Evolutionary conservation across 345 rosid species (phyloP), one percentile per base, ranked within the genome.

Genomic region (Iberis pinnata): DNA sequence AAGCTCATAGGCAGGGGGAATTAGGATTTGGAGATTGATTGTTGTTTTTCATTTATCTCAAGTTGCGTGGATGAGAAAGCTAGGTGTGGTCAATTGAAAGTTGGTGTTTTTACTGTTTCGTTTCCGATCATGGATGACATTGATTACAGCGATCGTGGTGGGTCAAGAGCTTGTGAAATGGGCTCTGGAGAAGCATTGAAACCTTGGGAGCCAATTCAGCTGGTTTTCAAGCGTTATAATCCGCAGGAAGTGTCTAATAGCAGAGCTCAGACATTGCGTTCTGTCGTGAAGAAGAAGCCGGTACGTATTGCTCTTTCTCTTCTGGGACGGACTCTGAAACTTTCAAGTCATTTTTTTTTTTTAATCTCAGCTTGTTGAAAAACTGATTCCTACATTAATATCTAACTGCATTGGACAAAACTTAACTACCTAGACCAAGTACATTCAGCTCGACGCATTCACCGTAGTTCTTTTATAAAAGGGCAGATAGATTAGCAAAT

Each of bases 201-300:
- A 0, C 38, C 60, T 13, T 88, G 96, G 97, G 70, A 58, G 74
- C 97, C 97, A 8, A 73, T 68, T 70, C 83, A 75, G 83, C 70
- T 84, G 18, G 76, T 71, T 51, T 89, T 86, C 64, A 63, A 71
- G 48, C 45, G 73, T 14, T 86, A 77, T 70, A 42, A 36, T 32
- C 56, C 61, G 1, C 61, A 31, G 43, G 70, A 51, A 12, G 75
- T 19, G 22, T 37, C 78, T 39, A 74, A 40, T 36, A 62, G 29
- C 63, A 72, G 61, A 74, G 40, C 32, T 39, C 32, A 39, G 33
- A 36, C 68, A 41, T 75, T 73, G 69, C 75, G 74, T 17, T 76
- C 78, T 43, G 59, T 64, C 29, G 84, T 77, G 33, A 78, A 81
- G 74, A 80, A 71, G 75, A 82, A 73, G 67, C 70, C 95, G 56